These are phyloP conservation scores for Myxozyma neotropica DNA, from an alignment of 805 yeast species.

Conservation along the genomic window DNA sequence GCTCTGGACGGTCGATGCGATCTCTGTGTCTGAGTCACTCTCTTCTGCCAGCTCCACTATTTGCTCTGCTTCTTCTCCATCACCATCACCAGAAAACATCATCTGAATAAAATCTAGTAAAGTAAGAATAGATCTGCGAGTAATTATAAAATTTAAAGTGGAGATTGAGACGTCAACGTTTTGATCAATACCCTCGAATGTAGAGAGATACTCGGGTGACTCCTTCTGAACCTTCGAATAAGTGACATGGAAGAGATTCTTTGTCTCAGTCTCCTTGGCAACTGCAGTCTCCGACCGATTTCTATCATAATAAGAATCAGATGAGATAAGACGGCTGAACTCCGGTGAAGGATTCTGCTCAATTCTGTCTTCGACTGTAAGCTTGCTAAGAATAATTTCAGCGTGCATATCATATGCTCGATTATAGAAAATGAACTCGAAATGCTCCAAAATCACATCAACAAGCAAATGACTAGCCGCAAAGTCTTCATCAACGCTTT, in stretches of 20 bases:
- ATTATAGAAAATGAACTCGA: constrained; percentile 61
- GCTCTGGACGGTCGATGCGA: constrained; percentile 19
- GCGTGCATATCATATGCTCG: constrained; percentile 65
- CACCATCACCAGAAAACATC: constrained; percentile 63
- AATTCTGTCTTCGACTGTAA: constrained; percentile 74
- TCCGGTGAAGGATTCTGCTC: constrained; percentile 64
- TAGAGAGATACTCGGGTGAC: constrained; percentile 35
- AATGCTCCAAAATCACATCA: constrained; percentile 68
- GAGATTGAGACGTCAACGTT: constrained; percentile 72
- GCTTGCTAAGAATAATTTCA: constrained; percentile 62
- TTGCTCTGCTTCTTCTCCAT: constrained; percentile 3
- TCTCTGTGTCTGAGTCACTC: constrained; percentile 23
- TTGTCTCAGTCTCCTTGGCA: constrained; percentile 56
- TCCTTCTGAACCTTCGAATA: constrained; percentile 34
- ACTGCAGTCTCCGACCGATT: constrained; percentile 59
- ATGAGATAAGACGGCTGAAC: constrained; percentile 68
- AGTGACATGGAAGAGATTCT: constrained; percentile 35
- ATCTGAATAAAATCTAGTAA: constrained; percentile 77
- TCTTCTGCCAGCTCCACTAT: constrained; percentile 13
- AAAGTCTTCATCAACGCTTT: constrained; percentile 39
- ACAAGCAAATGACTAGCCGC: constrained; percentile 56
- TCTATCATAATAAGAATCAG: constrained; percentile 54
- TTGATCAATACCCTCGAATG: constrained; percentile 60
- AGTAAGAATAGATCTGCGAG: constrained; percentile 77
- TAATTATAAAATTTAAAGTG: constrained; percentile 70